A percentile compares a stretch with the other conserved stretches of the same genome.
Conservation (phyloP, 352 stramenopile species). For the Pythium guiyangense region DNA sequence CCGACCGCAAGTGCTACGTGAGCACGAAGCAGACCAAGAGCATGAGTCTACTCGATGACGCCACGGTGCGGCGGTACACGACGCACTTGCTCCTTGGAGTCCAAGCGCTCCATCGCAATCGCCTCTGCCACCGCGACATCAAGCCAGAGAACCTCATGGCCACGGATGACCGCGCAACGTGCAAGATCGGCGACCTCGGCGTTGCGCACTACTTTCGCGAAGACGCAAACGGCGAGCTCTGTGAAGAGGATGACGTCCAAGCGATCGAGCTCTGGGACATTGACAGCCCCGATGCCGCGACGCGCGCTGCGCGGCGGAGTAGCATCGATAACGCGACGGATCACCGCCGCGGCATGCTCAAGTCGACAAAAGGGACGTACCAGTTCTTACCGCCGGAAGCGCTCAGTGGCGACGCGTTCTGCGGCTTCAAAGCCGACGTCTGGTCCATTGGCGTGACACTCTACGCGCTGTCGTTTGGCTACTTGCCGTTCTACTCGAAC, state of each 20-base stretch:
- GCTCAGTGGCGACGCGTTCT: constrained; percentile 59
- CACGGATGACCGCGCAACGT: constrained; percentile 43
- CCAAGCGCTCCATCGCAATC: constrained; percentile 68
- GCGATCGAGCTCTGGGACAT: constrained; percentile 46
- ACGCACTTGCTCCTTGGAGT: constrained; percentile 62
- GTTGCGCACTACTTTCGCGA: constrained; percentile 75
- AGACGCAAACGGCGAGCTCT: constrained; percentile 32
- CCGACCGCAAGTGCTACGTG: constrained; percentile 57
- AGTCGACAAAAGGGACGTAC: constrained; percentile 74
- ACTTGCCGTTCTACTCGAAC: constrained; percentile 84
- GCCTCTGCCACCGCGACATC: constrained; percentile 82
- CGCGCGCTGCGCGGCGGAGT: background rate
- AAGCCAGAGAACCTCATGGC: constrained; percentile 83
- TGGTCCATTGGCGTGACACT: constrained; percentile 91
- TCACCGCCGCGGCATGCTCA: constrained; percentile 33
- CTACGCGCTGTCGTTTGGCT: constrained; percentile 86
- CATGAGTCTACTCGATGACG: constrained; percentile 35
- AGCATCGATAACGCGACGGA: background rate
- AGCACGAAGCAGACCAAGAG: constrained; percentile 35
- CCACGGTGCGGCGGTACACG: constrained; percentile 46
- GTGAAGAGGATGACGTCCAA: constrained; percentile 46
- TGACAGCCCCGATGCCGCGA: constrained; percentile 5
- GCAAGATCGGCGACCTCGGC: constrained; percentile 81
- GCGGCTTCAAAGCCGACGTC: constrained; percentile 85
- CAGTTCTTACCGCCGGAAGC: constrained; percentile 74